Percentiles rank a stretch among this genome's conserved stretches.
These are phyloP conservation scores for Ascochyta fabae DNA, from an alignment of 2,329 filamentous ascomycete genomes.

Conservation along the genomic window DNA sequence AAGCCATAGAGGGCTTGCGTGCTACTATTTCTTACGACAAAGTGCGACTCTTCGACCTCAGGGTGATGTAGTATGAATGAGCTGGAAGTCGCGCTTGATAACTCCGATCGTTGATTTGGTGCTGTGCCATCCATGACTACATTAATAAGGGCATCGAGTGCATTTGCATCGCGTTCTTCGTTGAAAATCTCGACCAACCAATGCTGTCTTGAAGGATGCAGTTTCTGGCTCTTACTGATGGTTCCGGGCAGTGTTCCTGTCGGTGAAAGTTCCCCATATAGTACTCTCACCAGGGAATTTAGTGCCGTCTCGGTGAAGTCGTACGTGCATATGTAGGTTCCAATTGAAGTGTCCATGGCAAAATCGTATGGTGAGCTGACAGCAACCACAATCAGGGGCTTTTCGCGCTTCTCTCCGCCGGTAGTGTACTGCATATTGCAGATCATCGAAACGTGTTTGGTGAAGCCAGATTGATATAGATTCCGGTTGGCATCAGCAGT, in stretches of 20 bases:
- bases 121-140: constrained; percentile 70
- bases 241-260: constrained; percentile 69
- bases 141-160: constrained; percentile 76
- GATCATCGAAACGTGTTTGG: constrained; percentile 95
- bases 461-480: constrained; percentile 91
- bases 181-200: constrained; percentile 94
- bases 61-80: constrained; percentile 77
- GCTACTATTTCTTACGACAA: constrained; percentile 91
- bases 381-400: constrained; percentile 87
- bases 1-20: constrained; percentile 92
- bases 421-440: constrained; percentile 79
- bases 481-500: constrained; percentile 95
- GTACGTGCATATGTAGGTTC: constrained; percentile 93
- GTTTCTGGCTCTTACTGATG: constrained; percentile 84
- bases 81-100: constrained; percentile 71
- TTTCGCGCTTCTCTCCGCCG: constrained; percentile 74
- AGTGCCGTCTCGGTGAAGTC: constrained; percentile 95
- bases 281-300: constrained; percentile 78
- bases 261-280: constrained; percentile 76
- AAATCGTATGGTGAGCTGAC: constrained; percentile 98
- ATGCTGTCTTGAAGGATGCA: constrained; percentile 86
- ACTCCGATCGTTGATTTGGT: constrained; percentile 70
- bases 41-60: constrained; percentile 80
- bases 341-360: constrained; percentile 87
- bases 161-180: constrained; percentile 74